These are phyloP conservation scores for Acanthamoeba divionensis DNA, from an alignment of 208 protist species.

Conservation along the genomic window DNA sequence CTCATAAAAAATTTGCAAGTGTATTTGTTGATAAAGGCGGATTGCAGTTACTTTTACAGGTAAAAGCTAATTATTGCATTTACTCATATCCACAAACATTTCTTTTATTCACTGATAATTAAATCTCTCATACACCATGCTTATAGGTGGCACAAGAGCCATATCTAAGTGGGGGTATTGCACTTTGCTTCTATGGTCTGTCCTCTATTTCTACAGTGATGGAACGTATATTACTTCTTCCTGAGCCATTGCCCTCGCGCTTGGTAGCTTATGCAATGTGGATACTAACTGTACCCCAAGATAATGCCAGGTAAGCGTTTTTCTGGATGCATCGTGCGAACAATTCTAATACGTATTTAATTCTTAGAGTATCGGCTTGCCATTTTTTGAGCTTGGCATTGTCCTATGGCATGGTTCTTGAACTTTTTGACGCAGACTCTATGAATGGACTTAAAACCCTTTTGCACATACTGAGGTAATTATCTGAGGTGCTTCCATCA, in stretches of 20 bases:
- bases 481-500: too few species aligned
- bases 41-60: conserved; percentile 50
- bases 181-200: conserved; percentile 58
- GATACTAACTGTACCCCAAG: conserved; percentile 3
- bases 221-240: conserved; percentile 54
- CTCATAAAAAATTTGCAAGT: conserved; percentile 61
- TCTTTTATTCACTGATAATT: too few species aligned
- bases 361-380: not conserved
- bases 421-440: conserved; percentile 11
- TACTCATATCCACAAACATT: too few species aligned
- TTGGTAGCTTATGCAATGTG: conserved; percentile 10
- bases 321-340: not conserved
- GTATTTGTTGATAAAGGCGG: conserved; percentile 66
- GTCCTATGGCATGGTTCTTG: not conserved
- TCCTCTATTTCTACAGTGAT: conserved; percentile 51
- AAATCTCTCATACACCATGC: too few species aligned
- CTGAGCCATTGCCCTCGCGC: conserved; percentile 1
- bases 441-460: conserved; percentile 1
- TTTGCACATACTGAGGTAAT: conserved; percentile 19
- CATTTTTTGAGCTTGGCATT: conserved; percentile 20
- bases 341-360: not conserved
- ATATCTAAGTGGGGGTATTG: conserved; percentile 56
- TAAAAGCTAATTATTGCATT: not conserved
- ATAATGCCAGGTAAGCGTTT: not conserved
- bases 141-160: conserved; percentile 43